Evolutionary conservation across 2,329 filamentous ascomycete species (phyloP).

Genomic region (Chalaropsis ovoidea): DNA sequence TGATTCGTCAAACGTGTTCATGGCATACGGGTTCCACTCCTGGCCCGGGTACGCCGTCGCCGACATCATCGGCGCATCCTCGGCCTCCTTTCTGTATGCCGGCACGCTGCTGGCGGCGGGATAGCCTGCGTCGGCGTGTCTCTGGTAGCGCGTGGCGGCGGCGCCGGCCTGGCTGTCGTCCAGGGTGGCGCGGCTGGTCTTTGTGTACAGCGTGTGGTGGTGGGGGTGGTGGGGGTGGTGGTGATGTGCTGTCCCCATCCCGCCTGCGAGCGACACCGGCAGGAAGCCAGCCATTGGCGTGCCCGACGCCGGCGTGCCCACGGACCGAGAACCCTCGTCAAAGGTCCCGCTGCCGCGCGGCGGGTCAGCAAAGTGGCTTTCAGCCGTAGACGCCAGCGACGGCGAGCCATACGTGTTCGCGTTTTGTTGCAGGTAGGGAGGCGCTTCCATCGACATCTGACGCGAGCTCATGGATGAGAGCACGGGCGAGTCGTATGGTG

Average conservation of each 20-base stretch:
- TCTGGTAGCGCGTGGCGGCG: not conserved
- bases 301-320: not conserved
- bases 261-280: not conserved
- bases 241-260: too few species aligned
- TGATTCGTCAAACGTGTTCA: conserved; percentile 2
- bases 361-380: not conserved
- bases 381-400: not conserved
- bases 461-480: not conserved
- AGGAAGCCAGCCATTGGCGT: not conserved
- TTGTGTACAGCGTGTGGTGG: too few species aligned
- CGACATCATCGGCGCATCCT: conserved; percentile 15
- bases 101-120: too few species aligned
- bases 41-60: conserved; percentile 22
- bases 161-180: not conserved
- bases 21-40: conserved; percentile 18
- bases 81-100: not conserved
- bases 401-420: not conserved
- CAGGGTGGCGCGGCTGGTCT: not conserved
- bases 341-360: not conserved
- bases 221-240: too few species aligned
- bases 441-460: not conserved
- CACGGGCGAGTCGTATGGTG: not conserved
- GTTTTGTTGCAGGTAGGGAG: not conserved
- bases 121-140: not conserved
- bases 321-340: not conserved